Evolutionary conservation across 768 basidiomycete species (phyloP).

Genomic region (Pleurotus eryngii): DNA sequence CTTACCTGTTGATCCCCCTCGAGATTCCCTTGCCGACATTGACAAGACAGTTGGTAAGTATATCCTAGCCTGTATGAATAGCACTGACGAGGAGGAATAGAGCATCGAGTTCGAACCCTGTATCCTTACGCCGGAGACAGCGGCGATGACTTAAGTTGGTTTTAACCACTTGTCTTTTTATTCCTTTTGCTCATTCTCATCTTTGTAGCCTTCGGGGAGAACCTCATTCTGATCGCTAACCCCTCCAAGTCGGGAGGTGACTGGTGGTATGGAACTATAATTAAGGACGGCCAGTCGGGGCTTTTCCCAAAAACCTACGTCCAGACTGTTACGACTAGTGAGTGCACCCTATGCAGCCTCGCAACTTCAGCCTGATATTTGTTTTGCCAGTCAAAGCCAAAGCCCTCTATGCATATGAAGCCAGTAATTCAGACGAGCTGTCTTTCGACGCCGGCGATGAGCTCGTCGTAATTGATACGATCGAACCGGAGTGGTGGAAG

Average conservation of each 20-base stretch:
- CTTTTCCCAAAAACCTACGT: constrained; percentile 93
- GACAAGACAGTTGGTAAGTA: constrained; percentile 59
- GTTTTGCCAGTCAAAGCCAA: constrained; percentile 56
- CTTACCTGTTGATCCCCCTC: constrained; percentile 34
- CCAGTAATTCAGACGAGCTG: constrained; percentile 74
- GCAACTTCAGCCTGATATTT: constrained; percentile 5
- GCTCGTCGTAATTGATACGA: constrained; percentile 75
- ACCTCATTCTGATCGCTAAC: constrained; percentile 73
- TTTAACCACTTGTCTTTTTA: constrained; percentile 23
- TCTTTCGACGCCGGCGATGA: constrained; percentile 79
- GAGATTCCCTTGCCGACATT: constrained; percentile 68
- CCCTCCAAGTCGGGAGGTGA: constrained; percentile 83
- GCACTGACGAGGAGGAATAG: constrained; percentile 33
- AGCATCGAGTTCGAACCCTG: constrained; percentile 72
- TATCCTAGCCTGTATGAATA: not conserved
- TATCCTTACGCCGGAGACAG: constrained; percentile 87
- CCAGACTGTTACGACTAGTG: constrained; percentile 65
- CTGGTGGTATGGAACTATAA: constrained; percentile 88
- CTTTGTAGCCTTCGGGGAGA: constrained; percentile 69
- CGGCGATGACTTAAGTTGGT: constrained; percentile 76
- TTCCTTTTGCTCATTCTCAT: not conserved
- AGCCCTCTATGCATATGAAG: constrained; percentile 77
- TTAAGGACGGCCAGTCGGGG: constrained; percentile 66
- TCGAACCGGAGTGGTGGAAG: constrained; percentile 95
- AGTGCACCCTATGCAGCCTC: constrained; percentile 21